Evolutionary conservation across 345 rosid genomes (phyloP), one percentile per base, ranked within the genome.

Genomic region (Populus davidiana): DNA sequence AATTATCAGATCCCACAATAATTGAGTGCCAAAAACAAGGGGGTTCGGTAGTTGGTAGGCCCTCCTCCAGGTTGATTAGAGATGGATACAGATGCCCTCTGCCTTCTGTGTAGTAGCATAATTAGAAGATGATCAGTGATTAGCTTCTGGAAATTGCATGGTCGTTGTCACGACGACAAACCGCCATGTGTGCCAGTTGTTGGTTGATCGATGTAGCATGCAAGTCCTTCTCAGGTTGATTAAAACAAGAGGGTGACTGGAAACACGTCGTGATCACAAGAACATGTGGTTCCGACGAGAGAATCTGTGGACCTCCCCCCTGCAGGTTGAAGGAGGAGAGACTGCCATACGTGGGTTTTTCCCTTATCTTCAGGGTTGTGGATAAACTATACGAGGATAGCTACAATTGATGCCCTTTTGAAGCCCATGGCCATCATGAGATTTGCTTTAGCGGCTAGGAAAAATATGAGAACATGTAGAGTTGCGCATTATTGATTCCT

Each of bases 121-220:
- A 20, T 4, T 31, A 31, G 25, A 21, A 33, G 7, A n/a, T 59
- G 20, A 73, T 73, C 21, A 36, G 67, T 62, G 62, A 38, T 35
- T 7, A 12, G 8, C 47, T 44, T 44, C 6, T 2, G 23, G 27
- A 31, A 17, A 50, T 17, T 17, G 39, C 13, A 9, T 5, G 2
- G 23, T 62, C 67, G 49, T 47, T 75, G 49, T 75, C 39, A 68
- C 50, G 43, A 69, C 39, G 44, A 52, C 8, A 65, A 67, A 6
- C 21, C 50, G 65, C 78, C 78, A 75, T 13, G 47, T 66, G 72
- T 11, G 12, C 72, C 47, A 3, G 8, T 75, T 47, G 17, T 54
- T 56, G 25, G 23, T 25, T 56, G 38, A 41, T 27, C 56, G 73
- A 76, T 59, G 21, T 11, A 14, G n/a, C 71, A 21, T 21, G 43